Base-by-base conservation (phyloP, 345 rosid genomes). In the Boechera divaricarpa region DNA sequence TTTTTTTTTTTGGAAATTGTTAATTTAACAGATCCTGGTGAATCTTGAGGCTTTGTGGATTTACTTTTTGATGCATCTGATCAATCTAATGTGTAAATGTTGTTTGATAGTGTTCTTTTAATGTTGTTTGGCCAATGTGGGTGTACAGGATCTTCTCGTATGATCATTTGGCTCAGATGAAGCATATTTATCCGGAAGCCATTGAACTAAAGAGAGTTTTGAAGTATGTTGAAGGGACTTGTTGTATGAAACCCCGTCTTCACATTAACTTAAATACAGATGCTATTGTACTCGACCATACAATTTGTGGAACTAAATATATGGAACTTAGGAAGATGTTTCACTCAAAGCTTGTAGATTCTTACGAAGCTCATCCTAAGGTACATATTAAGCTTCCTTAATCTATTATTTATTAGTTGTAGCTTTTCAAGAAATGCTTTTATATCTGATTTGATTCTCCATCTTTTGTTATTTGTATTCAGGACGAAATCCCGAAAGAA, bases 211-310 rank as follows among this genome's bases (percentile, higher is more conserved):
- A 80, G 85, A 88, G 81, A 79, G 79, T 86, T 41, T 79, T 87
- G 4, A 63, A 60, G 59, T 80, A 80, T 77, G 94, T 90, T 80
- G 91, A 90, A 82, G 62, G 54, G 56, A 88, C 87, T 11, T 41
- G 88, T 56, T 91, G 94, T 70, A 86, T 87, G 96, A 92, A 87
- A 82, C 96, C 97, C 0, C 88, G 88, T 82, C 91, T 95, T 73
- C 84, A 86, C 32, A 56, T 95, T 45, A 71, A 79, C 39, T 38
- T 95, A 4, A 83, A 85, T 31, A 82, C 80, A 12, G 85, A 88
- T 18, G 84, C 86, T 3, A 24, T 89, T 24, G 82, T 77, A 15
- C 79, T 62, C 26, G 91, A 85, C 16, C 74, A 72, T 29, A 47
- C 56, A 13, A 84, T 67, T 74, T 74, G 77, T 7, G 88, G 79